Evolutionary conservation across 2,329 filamentous ascomycete species (phyloP).

Genomic region (Apiospora hydei): DNA sequence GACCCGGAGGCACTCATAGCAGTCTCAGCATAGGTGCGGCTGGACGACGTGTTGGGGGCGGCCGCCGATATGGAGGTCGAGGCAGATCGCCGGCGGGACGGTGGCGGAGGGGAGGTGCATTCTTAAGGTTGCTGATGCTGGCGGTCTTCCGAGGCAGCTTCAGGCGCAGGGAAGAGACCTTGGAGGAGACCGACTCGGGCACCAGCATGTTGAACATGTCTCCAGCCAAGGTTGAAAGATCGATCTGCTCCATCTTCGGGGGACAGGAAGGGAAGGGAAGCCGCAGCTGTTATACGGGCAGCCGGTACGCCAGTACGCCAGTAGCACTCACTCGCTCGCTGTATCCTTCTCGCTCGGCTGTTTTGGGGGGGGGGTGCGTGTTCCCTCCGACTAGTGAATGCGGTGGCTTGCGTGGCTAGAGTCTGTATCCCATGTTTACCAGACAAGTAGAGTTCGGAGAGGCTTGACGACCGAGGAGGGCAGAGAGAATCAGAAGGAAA

Average conservation of each 20-base stretch:
- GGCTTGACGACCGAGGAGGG: not conserved
- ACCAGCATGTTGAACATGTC: constrained; percentile 22
- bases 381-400: not conserved
- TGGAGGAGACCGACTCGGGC: constrained; percentile 23
- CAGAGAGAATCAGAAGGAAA: constrained; percentile 18
- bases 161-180: constrained; percentile 13
- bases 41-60: not conserved
- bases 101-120: constrained; percentile 5
- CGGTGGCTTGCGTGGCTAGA: constrained; percentile 20
- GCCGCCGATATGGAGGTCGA: not conserved
- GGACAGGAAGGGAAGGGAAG: not conserved
- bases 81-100: constrained; percentile 10
- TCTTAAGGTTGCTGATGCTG: constrained; percentile 8
- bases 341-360: not conserved
- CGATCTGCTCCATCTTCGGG: constrained; percentile 23
- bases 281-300: not conserved
- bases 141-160: not conserved
- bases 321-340: not conserved
- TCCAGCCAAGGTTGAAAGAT: constrained; percentile 12
- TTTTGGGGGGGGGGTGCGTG: not conserved
- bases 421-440: not conserved
- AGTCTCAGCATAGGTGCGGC: not conserved
- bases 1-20: not conserved
- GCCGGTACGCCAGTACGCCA: not conserved
- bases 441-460: not conserved